Evolutionary conservation across 805 yeast genomes (phyloP), one percentile per base, ranked within the genome.

Genomic region (Pichia insulana): DNA sequence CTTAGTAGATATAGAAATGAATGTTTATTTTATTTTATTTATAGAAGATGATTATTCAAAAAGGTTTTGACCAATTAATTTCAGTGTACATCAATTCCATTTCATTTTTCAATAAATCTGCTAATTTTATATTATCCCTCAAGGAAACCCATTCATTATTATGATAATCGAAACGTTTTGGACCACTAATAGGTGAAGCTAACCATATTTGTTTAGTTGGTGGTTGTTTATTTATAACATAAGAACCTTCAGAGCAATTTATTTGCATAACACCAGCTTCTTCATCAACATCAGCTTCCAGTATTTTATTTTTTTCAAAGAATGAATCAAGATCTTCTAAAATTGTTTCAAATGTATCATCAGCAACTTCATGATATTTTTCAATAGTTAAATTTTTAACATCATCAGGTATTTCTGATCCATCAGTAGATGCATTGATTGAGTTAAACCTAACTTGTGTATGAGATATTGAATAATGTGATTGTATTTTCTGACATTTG

Each of bases 131-230:
- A 7, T 71, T 64, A 50, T 89, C 95, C 50, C 97, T 73, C 43
- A 83, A 59, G 11, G 89, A 81, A 11, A 78, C 64, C 98, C 98
- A 92, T 43, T 70, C 66, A 3, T 83, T 84, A 34, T 76, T 71
- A 34, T 83, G 69, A 48, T 73, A 75, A 59, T 92, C 97, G 55
- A 77, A 83, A 50, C 83, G 65, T 56, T 88, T 87, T 6, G 98
- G 98, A 0, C 98, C 98, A 7, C 94, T 83, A 3, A 87, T 57
- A 0, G 99, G 99, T 35, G 95, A 83, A 45, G 94, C 78, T 41
- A 90, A 70, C 99, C 99, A 92, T 26, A 92, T 82, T 61, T 92
- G 99, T 63, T 85, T 83, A 64, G 88, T 92, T 3, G 98, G 97
- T 1, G 98, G 98, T 63, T 92, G 97, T 57, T 88, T 90, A 67